Evolutionary conservation across 108 stramenopile species (phyloP).

Genomic region (Nitzschia sp.): DNA sequence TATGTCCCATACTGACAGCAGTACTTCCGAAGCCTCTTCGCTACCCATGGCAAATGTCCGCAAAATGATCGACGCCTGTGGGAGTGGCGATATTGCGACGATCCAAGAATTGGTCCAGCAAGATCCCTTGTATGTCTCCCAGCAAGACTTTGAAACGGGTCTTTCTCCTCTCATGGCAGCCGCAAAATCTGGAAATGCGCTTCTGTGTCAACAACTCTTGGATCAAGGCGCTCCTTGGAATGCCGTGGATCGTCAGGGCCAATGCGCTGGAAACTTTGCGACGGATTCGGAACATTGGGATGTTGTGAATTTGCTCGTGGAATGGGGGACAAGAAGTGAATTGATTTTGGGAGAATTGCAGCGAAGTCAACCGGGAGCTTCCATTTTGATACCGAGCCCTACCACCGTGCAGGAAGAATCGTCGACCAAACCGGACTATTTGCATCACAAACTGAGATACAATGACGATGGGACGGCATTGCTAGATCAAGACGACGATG

Average conservation of each 20-base stretch:
- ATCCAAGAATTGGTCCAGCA: conserved; percentile 26
- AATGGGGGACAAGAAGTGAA: conserved; percentile 76
- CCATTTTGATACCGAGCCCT: background rate
- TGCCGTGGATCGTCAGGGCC: conserved; percentile 79
- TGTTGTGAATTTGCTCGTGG: conserved; percentile 80
- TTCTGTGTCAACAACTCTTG: conserved; percentile 51
- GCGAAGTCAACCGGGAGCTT: conserved; percentile 19
- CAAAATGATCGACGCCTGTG: conserved; percentile 49
- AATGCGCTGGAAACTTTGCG: conserved; percentile 92
- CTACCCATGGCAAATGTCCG: conserved; percentile 33
- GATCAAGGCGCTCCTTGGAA: conserved; percentile 89
- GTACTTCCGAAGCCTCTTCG: background rate
- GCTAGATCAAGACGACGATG: conserved; percentile 85
- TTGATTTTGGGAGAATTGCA: conserved; percentile 78
- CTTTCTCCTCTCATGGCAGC: conserved; percentile 81
- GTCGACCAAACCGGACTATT: conserved; percentile 81
- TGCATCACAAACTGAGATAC: conserved; percentile 64
- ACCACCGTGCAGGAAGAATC: conserved; percentile 60
- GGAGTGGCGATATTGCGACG: conserved; percentile 17
- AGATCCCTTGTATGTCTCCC: conserved; percentile 48
- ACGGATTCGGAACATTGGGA: conserved; percentile 74
- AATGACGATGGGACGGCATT: conserved; percentile 58
- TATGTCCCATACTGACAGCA: no score
- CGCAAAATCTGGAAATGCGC: conserved; percentile 51
- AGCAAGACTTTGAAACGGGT: conserved; percentile 75